Evolutionary conservation across 1,284 basidiomycete genomes (phyloP), one percentile per base, ranked within the genome.

Genomic region (Puccinia horiana): DNA sequence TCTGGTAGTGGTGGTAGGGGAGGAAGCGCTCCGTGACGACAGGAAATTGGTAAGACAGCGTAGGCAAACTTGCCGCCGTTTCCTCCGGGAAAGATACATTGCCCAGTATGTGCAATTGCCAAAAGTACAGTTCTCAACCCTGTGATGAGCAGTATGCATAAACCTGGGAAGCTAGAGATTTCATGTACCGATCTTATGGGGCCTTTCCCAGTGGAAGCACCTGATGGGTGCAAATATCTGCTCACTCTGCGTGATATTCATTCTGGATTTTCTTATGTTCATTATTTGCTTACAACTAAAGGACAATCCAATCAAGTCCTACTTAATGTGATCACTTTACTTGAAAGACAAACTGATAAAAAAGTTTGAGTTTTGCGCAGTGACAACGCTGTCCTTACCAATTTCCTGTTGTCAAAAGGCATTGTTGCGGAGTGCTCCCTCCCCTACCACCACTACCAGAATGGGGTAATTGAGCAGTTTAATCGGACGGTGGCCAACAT

Each of bases 1-100:
- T 75, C 32, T 75, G 73, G 23, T 75, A 44, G 32, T 75, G 73
- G n/a, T 58, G 56, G n/a, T 76, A 76, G 5, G 56, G 74, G 11
- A 72, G 26, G 14, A 42, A n/a, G 2, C 42, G 9, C n/a, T 72
- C 29, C 18, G 20, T 16, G 32, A 3, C 9, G 12, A n/a, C 9
- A 47, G 23, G 11, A 70, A 40, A 40, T 42, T 42, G 12, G 8
- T 11, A 8, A 70, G 14, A 5, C 67, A 16, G 35, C 67, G 35
- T 70, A 40, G 40, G 37, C 29, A n/a, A n/a, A n/a, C n/a, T n/a
- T n/a, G n/a, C n/a, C 35, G 0, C 0, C 1, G 11, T 9, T 69
- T 12, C 69, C 42, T 26, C 2, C 14, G 1, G 69, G 69, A 5
- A 37, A 65, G 35, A 65, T 61, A 8, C 58, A 61, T 35, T 61